Base-by-base conservation (phyloP, 768 basidiomycete genomes). In the Myochromella boudieri region DNA sequence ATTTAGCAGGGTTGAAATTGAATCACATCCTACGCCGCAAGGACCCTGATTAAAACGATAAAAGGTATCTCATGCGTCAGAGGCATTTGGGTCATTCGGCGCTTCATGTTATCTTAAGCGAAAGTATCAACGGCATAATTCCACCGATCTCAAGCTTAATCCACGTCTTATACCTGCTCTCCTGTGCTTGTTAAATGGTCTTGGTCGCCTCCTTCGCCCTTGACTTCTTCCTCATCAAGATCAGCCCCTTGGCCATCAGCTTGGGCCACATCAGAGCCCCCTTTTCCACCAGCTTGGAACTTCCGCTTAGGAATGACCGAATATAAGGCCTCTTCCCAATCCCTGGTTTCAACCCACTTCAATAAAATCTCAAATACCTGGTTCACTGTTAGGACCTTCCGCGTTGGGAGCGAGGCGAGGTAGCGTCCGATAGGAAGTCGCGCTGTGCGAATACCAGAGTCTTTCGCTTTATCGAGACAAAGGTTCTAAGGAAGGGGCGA, bases 351-450 rank as follows among this genome's bases (percentile, higher is more conserved):
- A n/a, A 87, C 78, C 89, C 92, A 98, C 55, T 85, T 82, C 15
- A 94, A 66, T 46, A 99, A 73, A 54, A 98, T 97, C 65, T 95
- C 92, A 60, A 95, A 90, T 21, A 88, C 87, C 68, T 97, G 97
- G 66, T 99, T 98, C 44, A 99, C 94, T 1, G 97, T 99, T 53
- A 99, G 74, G 25, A 99, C 93, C 60, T 97, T 98, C 51, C 97
- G 84, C 8, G 95, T 94, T 25, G 85, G 78, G 47, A 99, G 72
- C 38, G 86, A 78, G 34, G 85, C 76, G 27, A 98, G 72, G 63
- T 91, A 97, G 45, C 84, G 85, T n/a, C 93, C 91, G 44, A 99
- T 98, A 3, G 97, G 97, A 44, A 99, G 80, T 40, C 90, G 85
- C 3, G 94, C 97, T 31, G 92, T 87, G 33, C 85, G 80, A 44